Base-by-base conservation (phyloP, 2,329 filamentous ascomycete genomes). In the Neoarthrinium moseri region DNA sequence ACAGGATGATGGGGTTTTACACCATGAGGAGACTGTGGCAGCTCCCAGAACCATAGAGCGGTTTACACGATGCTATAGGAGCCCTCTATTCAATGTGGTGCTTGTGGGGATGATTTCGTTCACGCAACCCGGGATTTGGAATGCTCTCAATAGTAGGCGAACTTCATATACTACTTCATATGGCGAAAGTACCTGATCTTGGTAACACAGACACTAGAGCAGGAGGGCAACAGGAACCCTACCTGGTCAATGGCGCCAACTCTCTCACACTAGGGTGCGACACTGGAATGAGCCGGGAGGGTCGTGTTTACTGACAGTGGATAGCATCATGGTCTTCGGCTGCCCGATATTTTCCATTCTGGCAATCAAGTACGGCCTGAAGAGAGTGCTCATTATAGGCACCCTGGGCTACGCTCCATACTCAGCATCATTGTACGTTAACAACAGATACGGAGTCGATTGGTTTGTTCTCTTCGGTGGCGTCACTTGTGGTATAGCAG, bases 51-150 rank as follows among this genome's bases (percentile, higher is more conserved):
- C 24, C 26, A 18, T 24, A n/a, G 21, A 15, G 29, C 41, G 41
- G 13, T 35, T 33, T 6, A 34, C 29, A 15, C 11, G 41, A 24
- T 21, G 60, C 60, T 75, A 71, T 51, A 67, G 72, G 13, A 71
- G 69, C 34, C 72, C 72, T 4, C 56, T 74, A 1, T 74, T 71
- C 57, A 71, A 74, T 47, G 71, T 71, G 40, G 67, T 74, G 30
- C 46, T 74, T 15, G 67, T 73, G 4, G 72, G 72, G 17, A 49
- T 68, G 37, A 68, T 67, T 17, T 67, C 65, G 4, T 74, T 75
- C 53, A 71, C 69, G 1, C 69, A 72, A 32, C 71, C 71, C 0
- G 72, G 70, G 3, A 71, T 75, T 18, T 75, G 71, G 70, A 73
- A 70, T 46, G 72, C 71, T 4, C 56, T 75, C 13, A 72, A 73